Evolutionary conservation across 2,329 filamentous ascomycete genomes (phyloP).

Genomic region (Rutstroemia sydowiana): DNA sequence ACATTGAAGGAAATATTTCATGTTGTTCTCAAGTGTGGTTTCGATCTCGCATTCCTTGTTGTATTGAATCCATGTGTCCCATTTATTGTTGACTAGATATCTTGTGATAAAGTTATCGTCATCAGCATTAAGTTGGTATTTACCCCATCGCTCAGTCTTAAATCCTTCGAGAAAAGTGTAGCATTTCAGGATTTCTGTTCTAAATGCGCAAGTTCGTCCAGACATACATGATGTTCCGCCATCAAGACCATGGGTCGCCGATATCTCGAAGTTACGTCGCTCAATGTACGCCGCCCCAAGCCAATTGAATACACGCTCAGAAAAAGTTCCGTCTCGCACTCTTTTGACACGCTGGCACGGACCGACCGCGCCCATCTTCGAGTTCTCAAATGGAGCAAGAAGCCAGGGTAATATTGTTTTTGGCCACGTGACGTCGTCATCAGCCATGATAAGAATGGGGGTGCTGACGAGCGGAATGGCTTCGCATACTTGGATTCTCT

Average conservation of each 20-base stretch:
- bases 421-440: slow-evolving; percentile 94
- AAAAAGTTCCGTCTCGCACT: slow-evolving; percentile 50
- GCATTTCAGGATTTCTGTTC: slow-evolving; percentile 78
- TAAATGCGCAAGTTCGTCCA: slow-evolving; percentile 86
- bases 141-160: slow-evolving; percentile 83
- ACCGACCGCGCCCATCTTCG: slow-evolving; percentile 78
- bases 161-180: slow-evolving; percentile 82
- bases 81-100: slow-evolving; percentile 86
- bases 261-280: slow-evolving; percentile 92
- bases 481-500: slow-evolving; percentile 86
- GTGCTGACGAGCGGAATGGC: slow-evolving; percentile 82
- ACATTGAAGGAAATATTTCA: slow-evolving; percentile 88
- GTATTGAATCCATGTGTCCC: slow-evolving; percentile 95
- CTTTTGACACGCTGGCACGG: slow-evolving; percentile 80
- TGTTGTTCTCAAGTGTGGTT: slow-evolving; percentile 84
- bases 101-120: slow-evolving; percentile 98
- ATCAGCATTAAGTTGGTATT: slow-evolving; percentile 87
- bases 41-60: slow-evolving; percentile 84
- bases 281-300: slow-evolving; percentile 88
- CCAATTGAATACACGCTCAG: slow-evolving; percentile 72
- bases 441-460: slow-evolving; percentile 81
- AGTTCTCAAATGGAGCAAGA: slow-evolving; percentile 82
- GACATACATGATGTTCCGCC: slow-evolving; percentile 96
- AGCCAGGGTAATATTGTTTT: slow-evolving; percentile 82
- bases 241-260: slow-evolving; percentile 89